Conservation (phyloP, 202 grass and related monocot genomes). For the Cymbopogon flexuosus region DNA sequence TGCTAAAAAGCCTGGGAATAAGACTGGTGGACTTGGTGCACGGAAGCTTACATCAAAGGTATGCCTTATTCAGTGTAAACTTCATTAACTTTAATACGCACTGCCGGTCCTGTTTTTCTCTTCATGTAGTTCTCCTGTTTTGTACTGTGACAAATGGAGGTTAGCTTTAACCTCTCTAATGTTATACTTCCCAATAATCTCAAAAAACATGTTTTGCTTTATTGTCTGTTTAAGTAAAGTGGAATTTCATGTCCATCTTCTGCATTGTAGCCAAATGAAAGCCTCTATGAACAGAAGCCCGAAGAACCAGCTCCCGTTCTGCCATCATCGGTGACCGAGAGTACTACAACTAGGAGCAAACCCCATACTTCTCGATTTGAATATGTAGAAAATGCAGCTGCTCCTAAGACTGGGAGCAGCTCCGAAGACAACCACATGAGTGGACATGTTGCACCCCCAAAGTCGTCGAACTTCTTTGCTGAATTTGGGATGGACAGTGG, state of each 20-base stretch:
- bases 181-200: slow-evolving; percentile 19
- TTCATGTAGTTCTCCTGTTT: not conserved
- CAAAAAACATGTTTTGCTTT: not conserved
- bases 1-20: slow-evolving; percentile 73
- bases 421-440: slow-evolving; percentile 44
- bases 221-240: slow-evolving; percentile 13
- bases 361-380: slow-evolving; percentile 83
- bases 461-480: slow-evolving; percentile 82
- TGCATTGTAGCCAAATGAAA: slow-evolving; percentile 69
- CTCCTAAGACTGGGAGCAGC: slow-evolving; percentile 43
- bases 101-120: too few relatives aligned
- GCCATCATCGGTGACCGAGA: slow-evolving; percentile 37
- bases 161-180: not conserved
- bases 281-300: slow-evolving; percentile 91
- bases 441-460: slow-evolving; percentile 81
- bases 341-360: slow-evolving; percentile 35
- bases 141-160: not conserved
- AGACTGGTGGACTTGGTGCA: slow-evolving; percentile 82
- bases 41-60: slow-evolving; percentile 93
- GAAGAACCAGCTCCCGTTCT: slow-evolving; percentile 64
- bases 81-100: too few relatives aligned
- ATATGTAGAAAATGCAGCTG: slow-evolving; percentile 59
- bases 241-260: not conserved
- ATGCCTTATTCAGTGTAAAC: slow-evolving; percentile 6
- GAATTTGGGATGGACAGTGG: slow-evolving; percentile 85